phyloP scores from a whole-genome alignment of 805 yeast genomes.

The Komagataella phaffii region DNA sequence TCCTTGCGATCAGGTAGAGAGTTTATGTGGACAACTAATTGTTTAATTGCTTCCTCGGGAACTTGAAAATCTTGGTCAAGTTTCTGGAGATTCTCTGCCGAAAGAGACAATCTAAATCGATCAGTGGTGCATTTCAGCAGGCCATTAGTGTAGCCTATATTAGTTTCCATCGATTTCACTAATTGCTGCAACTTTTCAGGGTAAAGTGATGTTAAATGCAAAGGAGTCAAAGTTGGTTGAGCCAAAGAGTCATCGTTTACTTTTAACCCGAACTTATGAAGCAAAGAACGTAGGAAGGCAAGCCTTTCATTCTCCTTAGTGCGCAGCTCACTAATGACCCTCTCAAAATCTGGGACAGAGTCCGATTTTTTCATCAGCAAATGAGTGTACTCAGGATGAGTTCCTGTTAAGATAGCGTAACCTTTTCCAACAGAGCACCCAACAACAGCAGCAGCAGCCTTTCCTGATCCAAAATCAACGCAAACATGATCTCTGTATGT shows the following conservation, averaged over 20 bases:
- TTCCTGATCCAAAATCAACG: slow-evolving; percentile 20
- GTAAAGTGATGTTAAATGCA: slow-evolving; percentile 34
- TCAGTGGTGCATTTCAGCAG: slow-evolving; percentile 41
- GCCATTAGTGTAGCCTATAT: slow-evolving; percentile 23
- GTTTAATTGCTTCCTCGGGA: slow-evolving; percentile 41
- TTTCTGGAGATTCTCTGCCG: slow-evolving; percentile 11
- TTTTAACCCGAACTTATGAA: slow-evolving; percentile 49
- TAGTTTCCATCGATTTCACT: slow-evolving; percentile 15
- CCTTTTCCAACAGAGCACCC: slow-evolving; percentile 63
- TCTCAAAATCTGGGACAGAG: slow-evolving; percentile 11
- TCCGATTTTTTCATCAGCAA: slow-evolving; percentile 23
- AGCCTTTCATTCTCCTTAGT: slow-evolving; percentile 33
- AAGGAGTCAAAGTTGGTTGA: slow-evolving; percentile 60
- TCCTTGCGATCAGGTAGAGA: slow-evolving; percentile 32
- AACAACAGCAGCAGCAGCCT: slow-evolving; percentile 56
- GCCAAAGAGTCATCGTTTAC: slow-evolving; percentile 37
- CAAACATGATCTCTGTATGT: slow-evolving; percentile 43
- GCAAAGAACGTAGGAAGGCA: slow-evolving; percentile 40
- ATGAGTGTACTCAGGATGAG: slow-evolving; percentile 82
- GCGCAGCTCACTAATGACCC: slow-evolving; percentile 25
- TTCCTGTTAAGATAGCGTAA: slow-evolving; percentile 61
- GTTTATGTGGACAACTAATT: slow-evolving; percentile 30
- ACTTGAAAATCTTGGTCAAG: slow-evolving; percentile 29
- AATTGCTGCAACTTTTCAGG: slow-evolving; percentile 18
- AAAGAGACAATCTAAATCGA: slow-evolving; percentile 34